Evolutionary conservation across 1,284 basidiomycete genomes (phyloP), one percentile per base, ranked within the genome.

Genomic region (Cystobasidium pallidum): DNA sequence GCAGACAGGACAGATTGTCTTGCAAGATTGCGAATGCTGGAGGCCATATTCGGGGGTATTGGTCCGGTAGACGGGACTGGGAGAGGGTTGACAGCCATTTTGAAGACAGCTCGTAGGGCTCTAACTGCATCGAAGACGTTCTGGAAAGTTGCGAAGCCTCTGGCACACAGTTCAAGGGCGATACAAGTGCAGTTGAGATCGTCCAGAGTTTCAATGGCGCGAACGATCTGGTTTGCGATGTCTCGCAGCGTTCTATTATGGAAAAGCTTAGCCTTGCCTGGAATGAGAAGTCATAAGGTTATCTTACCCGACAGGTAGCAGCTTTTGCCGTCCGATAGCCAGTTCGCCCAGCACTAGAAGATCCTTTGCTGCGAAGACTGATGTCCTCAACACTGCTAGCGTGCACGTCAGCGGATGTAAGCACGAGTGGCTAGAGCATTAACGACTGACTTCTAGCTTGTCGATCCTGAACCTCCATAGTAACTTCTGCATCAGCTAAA

Each of bases 61-160:
- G 92, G 92, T 61, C 86, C 85, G n/a, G 6, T 19, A 10, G 62
- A n/a, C 15, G 28, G 21, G 8, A 30, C 32, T 30, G 62, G 28
- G 17, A 52, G 21, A 47, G 30, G 24, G 30, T 64, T 64, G 21
- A 92, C 93, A 0, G 93, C 89, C 19, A 97, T 85, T 19, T 83
- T 85, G 80, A 96, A 96, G 4, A 99, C 84, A 0, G 89, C 87
- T 0, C 94, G 89, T 24, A 99, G 84, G 71, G 97, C 88, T 74
- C 90, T 89, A 83, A 94, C 91, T 0, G 93, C 88, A 77, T 99
- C 94, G 68, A 94, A 86, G 78, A 94, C 94, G 76, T 94, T 88
- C 80, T 91, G 94, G 92, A 94, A 98, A 52, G 93, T 88, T 51
- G 89, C 86, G 80, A 97, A 98, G 0, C 94, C 94, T 57, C 89